Evolutionary conservation across 176 grass and related monocot species (phyloP).

Genomic region (Tuctoria greenei): DNA sequence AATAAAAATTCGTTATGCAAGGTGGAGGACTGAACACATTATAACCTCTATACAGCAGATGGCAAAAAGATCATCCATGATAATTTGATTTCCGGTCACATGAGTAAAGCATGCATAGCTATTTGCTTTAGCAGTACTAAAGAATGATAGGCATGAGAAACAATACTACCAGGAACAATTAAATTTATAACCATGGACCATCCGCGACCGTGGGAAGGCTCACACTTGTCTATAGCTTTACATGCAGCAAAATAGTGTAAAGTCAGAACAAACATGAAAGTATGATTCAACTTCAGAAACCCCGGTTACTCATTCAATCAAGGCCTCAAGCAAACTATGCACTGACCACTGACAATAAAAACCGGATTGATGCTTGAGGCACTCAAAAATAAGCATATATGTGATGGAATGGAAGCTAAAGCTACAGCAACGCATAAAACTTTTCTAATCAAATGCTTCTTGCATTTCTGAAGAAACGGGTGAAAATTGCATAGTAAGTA

Average conservation of each 20-base stretch:
- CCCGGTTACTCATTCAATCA: background rate
- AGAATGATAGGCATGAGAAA: background rate
- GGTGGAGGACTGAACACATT: background rate
- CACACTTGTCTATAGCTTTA: background rate
- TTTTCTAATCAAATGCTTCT: background rate
- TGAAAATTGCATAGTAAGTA: background rate
- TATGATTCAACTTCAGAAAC: background rate
- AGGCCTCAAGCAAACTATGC: background rate
- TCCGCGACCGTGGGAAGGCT: too few relatives aligned
- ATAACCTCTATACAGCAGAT: background rate
- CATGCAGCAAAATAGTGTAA: background rate
- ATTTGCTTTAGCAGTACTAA: background rate
- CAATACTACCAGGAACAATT: background rate
- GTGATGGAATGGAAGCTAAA: too few relatives aligned
- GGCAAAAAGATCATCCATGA: background rate
- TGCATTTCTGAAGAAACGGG: slow-evolving; percentile 8
- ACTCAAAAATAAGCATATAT: background rate
- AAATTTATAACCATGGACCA: background rate
- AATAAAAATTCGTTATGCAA: slow-evolving; percentile 1
- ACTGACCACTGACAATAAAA: background rate
- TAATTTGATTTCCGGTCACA: slow-evolving; percentile 8
- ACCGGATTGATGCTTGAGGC: background rate
- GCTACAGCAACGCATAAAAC: background rate
- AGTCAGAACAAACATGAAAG: background rate
- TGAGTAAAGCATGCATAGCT: background rate